A percentile compares a stretch with the other conserved stretches of the same genome.
phyloP scores from a whole-genome alignment of 2,329 filamentous ascomycete species.

The Xylaria sp. region DNA sequence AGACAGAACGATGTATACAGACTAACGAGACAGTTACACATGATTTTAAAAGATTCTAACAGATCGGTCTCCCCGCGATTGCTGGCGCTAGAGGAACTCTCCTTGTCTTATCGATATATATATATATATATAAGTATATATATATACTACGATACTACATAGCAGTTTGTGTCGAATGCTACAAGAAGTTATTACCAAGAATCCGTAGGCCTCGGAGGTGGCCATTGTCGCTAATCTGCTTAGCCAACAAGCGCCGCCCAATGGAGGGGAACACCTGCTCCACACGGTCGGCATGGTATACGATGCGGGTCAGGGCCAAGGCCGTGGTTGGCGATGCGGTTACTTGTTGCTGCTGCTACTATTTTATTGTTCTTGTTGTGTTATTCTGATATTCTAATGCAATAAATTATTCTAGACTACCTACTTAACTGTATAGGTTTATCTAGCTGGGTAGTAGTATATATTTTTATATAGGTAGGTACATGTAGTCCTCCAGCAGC shows the following conservation, averaged over 20 bases:
- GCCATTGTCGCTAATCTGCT: constrained; percentile 28
- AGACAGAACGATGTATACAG: background rate
- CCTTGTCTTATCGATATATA: constrained; percentile 29
- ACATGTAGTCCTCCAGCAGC: too few relatives aligned
- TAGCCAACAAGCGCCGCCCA: constrained; percentile 27
- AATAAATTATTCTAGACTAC: background rate
- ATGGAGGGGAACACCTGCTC: constrained; percentile 18
- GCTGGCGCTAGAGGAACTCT: background rate
- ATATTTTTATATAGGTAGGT: too few relatives aligned
- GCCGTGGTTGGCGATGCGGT: constrained; percentile 13
- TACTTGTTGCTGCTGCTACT: background rate
- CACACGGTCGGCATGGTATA: constrained; percentile 20
- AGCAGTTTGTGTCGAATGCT: background rate
- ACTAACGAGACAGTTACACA: background rate
- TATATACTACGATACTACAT: background rate
- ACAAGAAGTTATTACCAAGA: background rate
- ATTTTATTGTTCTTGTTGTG: background rate
- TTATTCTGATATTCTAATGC: background rate
- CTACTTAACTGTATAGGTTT: background rate
- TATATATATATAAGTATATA: too few relatives aligned
- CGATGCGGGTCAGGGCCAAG: constrained; percentile 20
- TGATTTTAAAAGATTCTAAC: constrained; percentile 1
- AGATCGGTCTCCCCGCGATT: constrained; percentile 1
- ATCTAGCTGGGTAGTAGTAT: background rate
- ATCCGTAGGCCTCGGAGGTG: constrained; percentile 9